These are phyloP conservation scores for Solanum pinnatisectum DNA, from an alignment of 257 asterid species.

Conservation along the genomic window DNA sequence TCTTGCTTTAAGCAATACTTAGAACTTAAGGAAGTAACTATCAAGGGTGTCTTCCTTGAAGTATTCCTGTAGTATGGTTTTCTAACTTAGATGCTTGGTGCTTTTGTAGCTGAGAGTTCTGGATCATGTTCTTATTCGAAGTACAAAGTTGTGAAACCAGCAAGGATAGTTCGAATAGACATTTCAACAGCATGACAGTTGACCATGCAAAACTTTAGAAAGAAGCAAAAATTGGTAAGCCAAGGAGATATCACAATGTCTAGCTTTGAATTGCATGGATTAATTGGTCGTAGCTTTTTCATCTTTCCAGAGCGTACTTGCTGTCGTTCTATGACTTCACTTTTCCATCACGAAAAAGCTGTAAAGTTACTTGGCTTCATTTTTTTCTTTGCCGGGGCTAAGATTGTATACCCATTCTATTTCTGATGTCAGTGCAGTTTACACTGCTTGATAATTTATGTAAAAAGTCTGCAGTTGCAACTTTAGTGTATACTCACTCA, in stretches of 20 bases:
- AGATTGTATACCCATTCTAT: background rate
- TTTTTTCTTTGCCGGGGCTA: background rate
- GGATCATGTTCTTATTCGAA: background rate
- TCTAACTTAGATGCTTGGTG: background rate
- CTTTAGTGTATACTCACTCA: background rate
- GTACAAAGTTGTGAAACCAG: background rate
- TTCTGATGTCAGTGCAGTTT: background rate
- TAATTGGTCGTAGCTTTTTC: background rate
- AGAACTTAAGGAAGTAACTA: background rate
- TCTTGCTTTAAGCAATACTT: background rate
- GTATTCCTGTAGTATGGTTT: background rate
- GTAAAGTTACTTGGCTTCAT: background rate
- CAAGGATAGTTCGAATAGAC: background rate
- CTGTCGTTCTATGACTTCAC: background rate
- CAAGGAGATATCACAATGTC: background rate
- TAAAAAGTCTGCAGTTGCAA: background rate
- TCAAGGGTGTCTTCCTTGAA: background rate
- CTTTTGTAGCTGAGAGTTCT: background rate
- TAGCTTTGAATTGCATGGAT: background rate
- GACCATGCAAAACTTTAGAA: background rate
- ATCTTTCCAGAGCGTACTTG: background rate
- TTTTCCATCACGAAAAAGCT: background rate
- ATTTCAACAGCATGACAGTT: background rate
- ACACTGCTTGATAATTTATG: background rate
- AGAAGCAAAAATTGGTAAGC: background rate